phyloP scores from a whole-genome alignment of 1,284 basidiomycete species.

The Cryptococcus sp. region DNA sequence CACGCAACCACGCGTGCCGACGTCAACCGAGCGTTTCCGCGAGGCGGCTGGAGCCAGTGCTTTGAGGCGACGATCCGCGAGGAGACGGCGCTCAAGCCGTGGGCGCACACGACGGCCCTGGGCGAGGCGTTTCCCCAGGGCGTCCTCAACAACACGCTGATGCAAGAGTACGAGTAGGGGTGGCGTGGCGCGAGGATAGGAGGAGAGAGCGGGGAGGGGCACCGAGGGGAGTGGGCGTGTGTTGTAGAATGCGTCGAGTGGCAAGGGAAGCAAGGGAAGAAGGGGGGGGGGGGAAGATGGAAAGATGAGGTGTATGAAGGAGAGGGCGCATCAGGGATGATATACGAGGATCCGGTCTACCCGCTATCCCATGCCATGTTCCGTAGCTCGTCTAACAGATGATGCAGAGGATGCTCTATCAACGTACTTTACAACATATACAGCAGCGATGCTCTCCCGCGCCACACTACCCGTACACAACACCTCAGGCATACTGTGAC shows the following conservation, averaged over 20 bases:
- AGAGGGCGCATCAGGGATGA: too few relatives aligned
- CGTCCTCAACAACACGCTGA: too few relatives aligned
- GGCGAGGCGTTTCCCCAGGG: too few relatives aligned
- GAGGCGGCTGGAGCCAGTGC: conserved; percentile 26
- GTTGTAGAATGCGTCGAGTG: neutral
- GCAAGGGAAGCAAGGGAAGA: neutral
- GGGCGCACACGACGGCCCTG: too few relatives aligned
- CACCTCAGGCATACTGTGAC: conserved; percentile 13
- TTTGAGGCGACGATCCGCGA: conserved; percentile 24
- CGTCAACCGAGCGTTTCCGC: conserved; percentile 16
- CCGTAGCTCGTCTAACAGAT: neutral
- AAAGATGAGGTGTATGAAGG: neutral
- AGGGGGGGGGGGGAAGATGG: neutral
- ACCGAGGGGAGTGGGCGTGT: conserved; percentile 8
- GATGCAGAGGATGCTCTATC: neutral
- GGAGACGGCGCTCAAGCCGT: conserved; percentile 18
- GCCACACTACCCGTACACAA: too few relatives aligned
- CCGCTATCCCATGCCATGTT: neutral
- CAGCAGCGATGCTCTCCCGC: neutral
- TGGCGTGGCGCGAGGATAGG: conserved; percentile 9
- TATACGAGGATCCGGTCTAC: too few relatives aligned
- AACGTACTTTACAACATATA: neutral
- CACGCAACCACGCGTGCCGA: conserved; percentile 15
- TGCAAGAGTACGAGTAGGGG: too few relatives aligned
- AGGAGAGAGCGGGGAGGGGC: neutral